phyloP scores from a whole-genome alignment of 1,139 yeast genomes.

The Yamadazyma kanchanaburiensis region DNA sequence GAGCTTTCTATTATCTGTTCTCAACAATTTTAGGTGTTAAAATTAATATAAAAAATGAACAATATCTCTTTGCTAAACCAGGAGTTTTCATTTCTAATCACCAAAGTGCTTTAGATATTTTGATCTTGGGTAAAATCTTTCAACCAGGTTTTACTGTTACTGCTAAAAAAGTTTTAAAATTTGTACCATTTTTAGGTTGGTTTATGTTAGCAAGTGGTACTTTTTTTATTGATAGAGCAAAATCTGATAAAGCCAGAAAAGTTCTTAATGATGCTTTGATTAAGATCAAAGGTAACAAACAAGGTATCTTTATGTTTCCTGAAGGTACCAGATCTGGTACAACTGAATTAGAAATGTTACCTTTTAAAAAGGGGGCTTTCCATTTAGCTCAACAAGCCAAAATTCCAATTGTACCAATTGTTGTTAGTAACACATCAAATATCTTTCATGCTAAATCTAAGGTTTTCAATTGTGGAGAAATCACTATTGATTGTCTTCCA shows the following conservation, averaged over 20 bases:
- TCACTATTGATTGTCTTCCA: conserved; percentile 61
- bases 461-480: conserved; percentile 60
- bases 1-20: conserved; percentile 66
- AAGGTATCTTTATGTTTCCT: conserved; percentile 84
- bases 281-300: conserved; percentile 53
- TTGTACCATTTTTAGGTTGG: conserved; percentile 95
- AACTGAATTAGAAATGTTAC: conserved; percentile 63
- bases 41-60: conserved; percentile 60
- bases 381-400: conserved; percentile 92
- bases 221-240: conserved; percentile 83
- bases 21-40: conserved; percentile 64
- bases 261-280: conserved; percentile 70
- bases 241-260: conserved; percentile 68
- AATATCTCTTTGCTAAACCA: conserved; percentile 59
- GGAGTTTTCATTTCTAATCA: conserved; percentile 88
- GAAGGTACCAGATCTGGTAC: conserved; percentile 93
- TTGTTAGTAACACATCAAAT: conserved; percentile 79
- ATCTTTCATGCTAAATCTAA: conserved; percentile 58
- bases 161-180: conserved; percentile 80
- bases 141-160: conserved; percentile 91
- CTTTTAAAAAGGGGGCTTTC: conserved; percentile 97
- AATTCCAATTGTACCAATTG: conserved; percentile 85
- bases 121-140: conserved; percentile 75
- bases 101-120: conserved; percentile 84
- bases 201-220: conserved; percentile 89